Evolutionary conservation across 192 early-diverging fungal genomes (phyloP).

Genomic region (Phlyctochytrium planicorne): DNA sequence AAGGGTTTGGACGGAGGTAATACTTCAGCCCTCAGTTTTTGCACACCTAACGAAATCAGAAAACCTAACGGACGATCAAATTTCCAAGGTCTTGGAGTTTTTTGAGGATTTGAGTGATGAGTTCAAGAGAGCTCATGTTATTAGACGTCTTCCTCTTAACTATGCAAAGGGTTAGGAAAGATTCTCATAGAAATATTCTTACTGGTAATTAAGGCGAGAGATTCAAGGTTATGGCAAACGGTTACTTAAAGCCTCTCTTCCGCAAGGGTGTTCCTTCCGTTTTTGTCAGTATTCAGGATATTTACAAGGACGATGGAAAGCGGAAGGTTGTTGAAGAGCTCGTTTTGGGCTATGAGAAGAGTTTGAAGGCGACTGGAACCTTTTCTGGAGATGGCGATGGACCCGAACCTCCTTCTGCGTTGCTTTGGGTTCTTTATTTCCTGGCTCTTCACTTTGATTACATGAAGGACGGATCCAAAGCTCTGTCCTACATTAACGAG

Average conservation of each 20-base stretch:
- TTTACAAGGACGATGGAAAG: conserved; percentile 72
- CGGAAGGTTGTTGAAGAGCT: conserved; percentile 63
- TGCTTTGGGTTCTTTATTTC: conserved; percentile 89
- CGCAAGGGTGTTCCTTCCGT: conserved; percentile 93
- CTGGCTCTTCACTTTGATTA: conserved; percentile 88
- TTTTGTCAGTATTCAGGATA: conserved; percentile 76
- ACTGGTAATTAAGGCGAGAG: conserved; percentile 20
- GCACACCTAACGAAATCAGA: not conserved
- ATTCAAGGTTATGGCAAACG: conserved; percentile 55
- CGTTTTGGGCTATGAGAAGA: conserved; percentile 59
- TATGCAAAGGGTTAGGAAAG: conserved; percentile 63
- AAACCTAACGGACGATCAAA: conserved; percentile 34
- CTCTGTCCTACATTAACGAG: conserved; percentile 74
- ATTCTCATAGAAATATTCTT: not conserved
- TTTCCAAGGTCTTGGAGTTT: conserved; percentile 30
- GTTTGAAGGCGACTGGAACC: conserved; percentile 19
- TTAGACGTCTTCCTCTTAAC: conserved; percentile 74
- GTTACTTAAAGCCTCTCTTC: conserved; percentile 69
- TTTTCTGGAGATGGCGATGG: conserved; percentile 43
- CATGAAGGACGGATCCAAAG: conserved; percentile 64
- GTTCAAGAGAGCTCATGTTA: conserved; percentile 80
- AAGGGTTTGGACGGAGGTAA: conserved; percentile 54
- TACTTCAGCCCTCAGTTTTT: not conserved
- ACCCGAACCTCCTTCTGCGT: conserved; percentile 73
- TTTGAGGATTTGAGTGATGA: conserved; percentile 56